Percentiles rank a stretch among this genome's conserved stretches.
Evolutionary conservation across 768 basidiomycete genomes (phyloP).

Genomic region (Collybiopsis luxurians): DNA sequence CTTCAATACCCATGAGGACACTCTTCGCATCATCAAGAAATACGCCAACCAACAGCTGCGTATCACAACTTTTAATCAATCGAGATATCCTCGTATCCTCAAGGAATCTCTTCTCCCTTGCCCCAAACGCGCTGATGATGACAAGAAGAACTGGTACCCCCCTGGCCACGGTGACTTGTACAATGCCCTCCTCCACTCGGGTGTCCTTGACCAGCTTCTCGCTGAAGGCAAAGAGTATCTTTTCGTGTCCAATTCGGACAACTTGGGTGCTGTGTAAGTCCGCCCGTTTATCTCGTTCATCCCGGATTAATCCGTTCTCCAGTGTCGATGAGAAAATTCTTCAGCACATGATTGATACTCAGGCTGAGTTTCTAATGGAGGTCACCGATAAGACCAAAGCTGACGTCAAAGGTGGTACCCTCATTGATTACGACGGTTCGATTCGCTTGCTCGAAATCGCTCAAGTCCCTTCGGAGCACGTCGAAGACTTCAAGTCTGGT

Average conservation of each 20-base stretch:
- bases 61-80: slow-evolving; percentile 92
- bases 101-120: slow-evolving; percentile 86
- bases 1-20: slow-evolving; percentile 95
- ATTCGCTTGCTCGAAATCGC: slow-evolving; percentile 91
- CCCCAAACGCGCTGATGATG: slow-evolving; percentile 72
- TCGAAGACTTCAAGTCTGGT: slow-evolving; percentile 92
- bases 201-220: slow-evolving; percentile 86
- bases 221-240: slow-evolving; percentile 95
- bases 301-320: slow-evolving; percentile 6
- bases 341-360: slow-evolving; percentile 79
- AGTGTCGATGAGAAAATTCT: slow-evolving; percentile 83
- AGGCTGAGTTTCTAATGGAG: slow-evolving; percentile 91
- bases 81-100: slow-evolving; percentile 89
- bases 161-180: slow-evolving; percentile 97
- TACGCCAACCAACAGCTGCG: slow-evolving; percentile 94
- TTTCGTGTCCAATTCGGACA: slow-evolving; percentile 97
- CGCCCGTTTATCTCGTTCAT: not conserved
- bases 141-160: slow-evolving; percentile 92
- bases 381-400: slow-evolving; percentile 98
- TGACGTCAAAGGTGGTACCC: slow-evolving; percentile 78
- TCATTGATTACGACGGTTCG: slow-evolving; percentile 88
- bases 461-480: slow-evolving; percentile 90
- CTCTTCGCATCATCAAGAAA: slow-evolving; percentile 94
- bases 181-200: slow-evolving; percentile 87
- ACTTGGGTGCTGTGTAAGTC: slow-evolving; percentile 84